Base-by-base conservation (phyloP, 2,329 filamentous ascomycete genomes). In the Pleomassaria siparia region DNA sequence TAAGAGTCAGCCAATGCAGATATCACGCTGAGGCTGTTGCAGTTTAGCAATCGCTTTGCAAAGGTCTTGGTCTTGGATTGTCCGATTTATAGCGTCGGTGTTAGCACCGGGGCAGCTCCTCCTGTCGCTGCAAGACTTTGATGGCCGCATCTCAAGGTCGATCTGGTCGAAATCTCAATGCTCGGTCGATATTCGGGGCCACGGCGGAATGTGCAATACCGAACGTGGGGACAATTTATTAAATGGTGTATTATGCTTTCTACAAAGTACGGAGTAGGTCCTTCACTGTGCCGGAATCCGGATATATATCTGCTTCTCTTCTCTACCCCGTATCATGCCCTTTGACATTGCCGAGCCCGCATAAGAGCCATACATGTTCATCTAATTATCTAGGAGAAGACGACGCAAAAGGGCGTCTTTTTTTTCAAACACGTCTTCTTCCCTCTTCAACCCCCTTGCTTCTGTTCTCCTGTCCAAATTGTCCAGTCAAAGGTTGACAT, bases 401-500 rank as follows among this genome's bases (percentile, higher is more conserved):
- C 35, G 7, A 62, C 48, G 9, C 51, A 49, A 35, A 56, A 60
- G 13, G 51, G 53, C 0, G 35, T 51, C 20, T 43, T 33, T 33
- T 20, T 43, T 33, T 33, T 53, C 48, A 1, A 47, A 25, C 2
- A 51, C 15, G 2, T 56, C 47, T 8, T 52, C 50, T 4, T 55
- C 53, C 24, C 45, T 39, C n/a, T 18, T 40, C 45, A 4, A 25
- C 15, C 8, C n/a, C 28, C 8, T 47, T 13, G 24, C 29, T 42
- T 16, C 58, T 41, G 18, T 24, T 48, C n/a, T n/a, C n/a, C n/a
- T n/a, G n/a, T n/a, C n/a, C n/a, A n/a, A n/a, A n/a, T n/a, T n/a
- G 18, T 59, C 57, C 5, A 62, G 33, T 16, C 56, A 54, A 25
- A 67, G 36, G 43, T 60, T 61, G n/a, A 51, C 59, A 13, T 51